phyloP scores from a whole-genome alignment of 2,329 filamentous ascomycete genomes.

The Trichoderma pleuroti region DNA sequence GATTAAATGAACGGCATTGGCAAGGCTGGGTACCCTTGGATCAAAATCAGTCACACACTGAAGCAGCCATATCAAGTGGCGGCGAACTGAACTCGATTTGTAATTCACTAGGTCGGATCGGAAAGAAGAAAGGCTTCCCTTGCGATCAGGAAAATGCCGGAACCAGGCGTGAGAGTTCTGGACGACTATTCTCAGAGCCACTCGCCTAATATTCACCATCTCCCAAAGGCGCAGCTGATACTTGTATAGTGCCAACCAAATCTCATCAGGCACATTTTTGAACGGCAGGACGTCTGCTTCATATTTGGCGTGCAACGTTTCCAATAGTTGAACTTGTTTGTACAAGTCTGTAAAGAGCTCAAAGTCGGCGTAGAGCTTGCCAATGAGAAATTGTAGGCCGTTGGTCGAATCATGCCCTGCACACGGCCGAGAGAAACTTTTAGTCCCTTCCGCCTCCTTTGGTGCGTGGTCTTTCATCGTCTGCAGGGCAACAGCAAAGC shows the following conservation, averaged over 20 bases:
- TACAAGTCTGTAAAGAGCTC: slow-evolving; percentile 40
- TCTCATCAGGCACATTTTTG: slow-evolving; percentile 32
- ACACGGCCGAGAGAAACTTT: neutral
- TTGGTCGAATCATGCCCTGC: slow-evolving; percentile 29
- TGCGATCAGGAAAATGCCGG: slow-evolving; percentile 12
- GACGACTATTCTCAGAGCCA: slow-evolving; percentile 34
- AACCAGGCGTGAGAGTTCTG: slow-evolving; percentile 25
- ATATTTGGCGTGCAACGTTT: slow-evolving; percentile 34
- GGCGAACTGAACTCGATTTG: neutral
- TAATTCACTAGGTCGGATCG: neutral
- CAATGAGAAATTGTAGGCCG: slow-evolving; percentile 25
- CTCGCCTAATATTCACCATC: slow-evolving; percentile 28
- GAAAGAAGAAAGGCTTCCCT: neutral
- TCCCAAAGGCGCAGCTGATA: slow-evolving; percentile 34
- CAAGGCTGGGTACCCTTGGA: neutral
- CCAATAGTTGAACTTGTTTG: slow-evolving; percentile 28
- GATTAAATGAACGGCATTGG: neutral
- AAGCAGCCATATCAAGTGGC: slow-evolving; percentile 37
- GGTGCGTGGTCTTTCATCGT: slow-evolving; percentile 46
- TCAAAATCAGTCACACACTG: neutral
- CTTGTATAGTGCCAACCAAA: slow-evolving; percentile 37
- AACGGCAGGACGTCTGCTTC: slow-evolving; percentile 29
- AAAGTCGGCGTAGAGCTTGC: slow-evolving; percentile 34
- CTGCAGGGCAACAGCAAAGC: slow-evolving; percentile 46
- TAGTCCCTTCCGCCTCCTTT: neutral